Base-by-base conservation (phyloP, 1,284 basidiomycete species). In the Flammula alnicola region DNA sequence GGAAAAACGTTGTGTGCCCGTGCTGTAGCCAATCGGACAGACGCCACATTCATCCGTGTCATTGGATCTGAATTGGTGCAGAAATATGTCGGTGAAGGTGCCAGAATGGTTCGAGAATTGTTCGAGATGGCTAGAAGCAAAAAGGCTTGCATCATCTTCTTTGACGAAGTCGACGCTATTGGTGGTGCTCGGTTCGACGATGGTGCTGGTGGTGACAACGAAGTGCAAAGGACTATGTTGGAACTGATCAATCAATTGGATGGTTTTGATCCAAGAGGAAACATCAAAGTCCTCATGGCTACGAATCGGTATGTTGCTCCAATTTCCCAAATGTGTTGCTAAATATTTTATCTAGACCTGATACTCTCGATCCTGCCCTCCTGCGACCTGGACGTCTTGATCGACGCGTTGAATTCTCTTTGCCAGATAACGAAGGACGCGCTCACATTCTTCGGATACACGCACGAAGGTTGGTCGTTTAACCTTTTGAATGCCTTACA, bases 101-200 rank as follows among this genome's bases (percentile, higher is more conserved):
- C 97, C 1, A 82, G 97, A 52, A 98, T 99, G 97, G 96, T 99
- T 17, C 86, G 97, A 50, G 97, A 99, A 68, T 77, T 99, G 52
- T 99, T 99, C 72, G 97, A 99, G 75, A 98, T 99, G 94, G 97
- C 97, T 30, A 83, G 97, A 52, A 91, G 90, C 60, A 99, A 99
- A 79, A 99, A 98, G 73, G 97, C 97, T 1, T 99, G 97, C 66
- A 99, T 99, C 66, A 98, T 99, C 69, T 99, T 99, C 77, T 99
- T 99, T 63, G 97, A 99, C 63, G 97, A 99, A 76, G 87, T 97
- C 23, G 94, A 97, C 62, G 95, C 96, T 29, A 94, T 99, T 61
- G 97, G 97, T 68, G 97, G 96, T 53, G 96, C 97, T n/a, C 84
- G 97, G 51, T 98, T 98, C 67, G 97, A 99, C 66, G 97, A 99